A percentile compares a stretch with the other conserved stretches of the same genome.
These are phyloP conservation scores for Phytophthora melonis DNA, from an alignment of 352 stramenopile genomes.

Conservation along the genomic window DNA sequence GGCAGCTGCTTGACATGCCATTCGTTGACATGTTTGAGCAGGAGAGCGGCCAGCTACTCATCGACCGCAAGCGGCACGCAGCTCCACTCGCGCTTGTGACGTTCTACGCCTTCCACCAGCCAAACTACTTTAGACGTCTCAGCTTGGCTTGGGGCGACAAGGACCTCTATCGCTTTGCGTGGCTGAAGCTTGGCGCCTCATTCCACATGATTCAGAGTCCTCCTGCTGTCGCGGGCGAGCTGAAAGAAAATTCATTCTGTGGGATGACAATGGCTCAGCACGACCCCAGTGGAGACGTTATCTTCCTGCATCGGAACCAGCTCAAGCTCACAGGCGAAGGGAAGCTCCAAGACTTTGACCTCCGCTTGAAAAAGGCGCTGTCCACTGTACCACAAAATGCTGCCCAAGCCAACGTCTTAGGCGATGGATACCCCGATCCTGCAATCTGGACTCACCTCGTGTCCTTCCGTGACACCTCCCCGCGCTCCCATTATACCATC, in stretches of 20 bases:
- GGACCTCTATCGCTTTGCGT: conserved; percentile 67
- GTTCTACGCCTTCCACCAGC: conserved; percentile 52
- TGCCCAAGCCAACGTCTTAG: not conserved
- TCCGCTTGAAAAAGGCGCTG: conserved; percentile 17
- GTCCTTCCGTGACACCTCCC: conserved; percentile 53
- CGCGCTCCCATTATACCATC: conserved; percentile 48
- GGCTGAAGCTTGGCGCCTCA: conserved; percentile 47
- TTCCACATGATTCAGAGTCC: conserved; percentile 69
- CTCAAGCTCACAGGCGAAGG: conserved; percentile 44
- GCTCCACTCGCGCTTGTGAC: conserved; percentile 40
- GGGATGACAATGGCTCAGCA: conserved; percentile 62
- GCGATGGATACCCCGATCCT: conserved; percentile 42
- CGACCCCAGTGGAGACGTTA: conserved; percentile 39
- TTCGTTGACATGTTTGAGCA: conserved; percentile 76
- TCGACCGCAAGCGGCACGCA: conserved; percentile 48
- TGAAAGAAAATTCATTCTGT: conserved; percentile 46
- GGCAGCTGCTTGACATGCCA: conserved; percentile 53
- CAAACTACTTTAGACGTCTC: conserved; percentile 46
- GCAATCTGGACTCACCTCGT: conserved; percentile 72
- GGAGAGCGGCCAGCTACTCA: conserved; percentile 64
- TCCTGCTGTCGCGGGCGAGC: conserved; percentile 45
- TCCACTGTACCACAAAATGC: not conserved
- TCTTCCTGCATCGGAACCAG: conserved; percentile 67
- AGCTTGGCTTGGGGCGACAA: conserved; percentile 63
- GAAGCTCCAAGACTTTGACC: conserved; percentile 10